A percentile compares a stretch with the other conserved stretches of the same genome.
Evolutionary conservation across 495 filamentous ascomycete species (phyloP).

Genomic region (Choiromyces venosus): DNA sequence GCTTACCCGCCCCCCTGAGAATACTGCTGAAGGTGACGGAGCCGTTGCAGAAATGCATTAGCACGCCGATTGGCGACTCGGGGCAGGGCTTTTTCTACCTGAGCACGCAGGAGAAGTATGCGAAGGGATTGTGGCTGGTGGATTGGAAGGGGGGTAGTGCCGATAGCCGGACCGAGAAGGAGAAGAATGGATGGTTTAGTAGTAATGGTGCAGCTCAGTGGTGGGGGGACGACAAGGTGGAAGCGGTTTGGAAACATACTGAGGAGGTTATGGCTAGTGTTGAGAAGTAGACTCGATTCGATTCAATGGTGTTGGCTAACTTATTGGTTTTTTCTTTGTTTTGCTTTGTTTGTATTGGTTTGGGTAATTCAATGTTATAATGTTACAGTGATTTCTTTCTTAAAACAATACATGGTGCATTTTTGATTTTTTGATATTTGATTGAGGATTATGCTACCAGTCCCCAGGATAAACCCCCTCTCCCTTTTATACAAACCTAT

Average conservation of each 20-base stretch:
- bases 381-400: not conserved
- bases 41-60: conserved; percentile 8
- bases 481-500: not conserved
- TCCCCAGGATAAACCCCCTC: not conserved
- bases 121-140: conserved; percentile 21
- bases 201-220: conserved; percentile 1
- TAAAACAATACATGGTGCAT: not conserved
- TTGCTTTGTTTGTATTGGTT: not conserved
- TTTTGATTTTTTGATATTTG: not conserved
- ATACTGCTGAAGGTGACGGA: not conserved
- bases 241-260: conserved; percentile 27
- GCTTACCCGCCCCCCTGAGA: conserved; percentile 22
- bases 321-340: not conserved
- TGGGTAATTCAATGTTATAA: not conserved
- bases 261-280: conserved; percentile 13
- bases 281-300: not conserved
- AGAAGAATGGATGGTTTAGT: not conserved
- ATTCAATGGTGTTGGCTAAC: not conserved
- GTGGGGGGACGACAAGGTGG: conserved; percentile 29
- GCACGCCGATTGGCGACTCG: conserved; percentile 22
- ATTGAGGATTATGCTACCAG: not conserved
- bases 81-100: conserved; percentile 34
- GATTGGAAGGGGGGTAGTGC: conserved; percentile 33
- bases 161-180: conserved; percentile 15
- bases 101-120: conserved; percentile 29